Base-by-base conservation (phyloP, 192 early-diverging fungal genomes). In the Coemansia sp. region DNA sequence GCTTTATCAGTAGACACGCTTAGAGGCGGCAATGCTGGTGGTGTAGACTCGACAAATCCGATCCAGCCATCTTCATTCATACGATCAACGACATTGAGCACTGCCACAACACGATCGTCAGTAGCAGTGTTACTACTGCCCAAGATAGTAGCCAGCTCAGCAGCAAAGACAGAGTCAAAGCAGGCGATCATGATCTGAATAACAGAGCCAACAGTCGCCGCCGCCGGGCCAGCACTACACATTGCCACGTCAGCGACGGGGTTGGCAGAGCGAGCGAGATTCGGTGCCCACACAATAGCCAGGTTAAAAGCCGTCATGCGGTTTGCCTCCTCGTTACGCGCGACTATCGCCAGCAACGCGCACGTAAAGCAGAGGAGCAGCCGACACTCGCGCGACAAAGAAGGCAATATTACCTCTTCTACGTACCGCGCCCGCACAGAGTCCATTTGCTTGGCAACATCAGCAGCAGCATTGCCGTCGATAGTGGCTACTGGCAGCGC, bases 201-300 rank as follows among this genome's bases (percentile, higher is more conserved):
- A 2, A 72, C 76, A 1, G 65, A 69, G 20, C 80, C 80, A 2
- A 77, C 80, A 8, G 75, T 82, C 5, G 75, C 47, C 18, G 75
- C 68, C 2, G 6, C 31, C 1, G 70, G 67, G 2, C 79, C 79
- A 0, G 72, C 60, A 2, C 18, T 51, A 34, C 82, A 86, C 85
- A 86, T 86, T 0, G 63, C 41, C 34, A 84, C 73, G 55, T 86
- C 85, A 18, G 67, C 63, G 11, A 73, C 51, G n/a, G 81, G 85
- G 62, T 76, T 76, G 10, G 33, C 66, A 2, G 85, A 80, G 29
- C 77, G 80, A 20, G 95, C 88, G 65, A 98, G 77, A 67, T 96
- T 98, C 9, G 95, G 95, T 5, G 93, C 84, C 87, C 93, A 93
- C 13, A 96, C 92, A 29, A 96, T 85, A 0, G 93, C 91, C 66